A percentile compares a stretch with the other conserved stretches of the same genome.
Conservation (phyloP, 768 basidiomycete genomes). For the Imleria badia region DNA sequence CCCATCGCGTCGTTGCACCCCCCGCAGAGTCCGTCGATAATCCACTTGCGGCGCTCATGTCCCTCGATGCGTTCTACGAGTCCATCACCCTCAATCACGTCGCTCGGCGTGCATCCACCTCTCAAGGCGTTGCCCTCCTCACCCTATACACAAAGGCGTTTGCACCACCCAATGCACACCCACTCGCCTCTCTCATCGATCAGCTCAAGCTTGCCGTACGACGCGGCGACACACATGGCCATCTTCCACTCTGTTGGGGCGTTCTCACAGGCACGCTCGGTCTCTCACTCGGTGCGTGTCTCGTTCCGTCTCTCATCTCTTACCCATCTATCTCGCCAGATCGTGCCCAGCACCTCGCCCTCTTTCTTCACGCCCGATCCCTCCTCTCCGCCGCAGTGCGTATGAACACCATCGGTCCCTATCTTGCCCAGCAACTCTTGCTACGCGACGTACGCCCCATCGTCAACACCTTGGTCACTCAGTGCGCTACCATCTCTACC, state of each 20-base stretch:
- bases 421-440: slow-evolving; percentile 85
- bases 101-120: slow-evolving; percentile 78
- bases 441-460: slow-evolving; percentile 69
- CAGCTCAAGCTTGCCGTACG: slow-evolving; percentile 68
- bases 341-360: slow-evolving; percentile 80
- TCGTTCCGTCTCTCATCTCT: not conserved
- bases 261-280: slow-evolving; percentile 76
- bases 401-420: slow-evolving; percentile 90
- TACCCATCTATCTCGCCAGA: slow-evolving; percentile 46
- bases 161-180: slow-evolving; percentile 42
- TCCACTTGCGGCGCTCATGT: slow-evolving; percentile 44
- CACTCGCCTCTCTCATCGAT: slow-evolving; percentile 48
- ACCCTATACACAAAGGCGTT: slow-evolving; percentile 86
- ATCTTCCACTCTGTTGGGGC: slow-evolving; percentile 92
- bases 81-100: slow-evolving; percentile 89
- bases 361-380: slow-evolving; percentile 90
- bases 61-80: slow-evolving; percentile 79
- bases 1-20: slow-evolving; percentile 45
- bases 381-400: slow-evolving; percentile 91
- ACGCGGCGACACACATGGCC: slow-evolving; percentile 66
- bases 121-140: slow-evolving; percentile 91
- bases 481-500: slow-evolving; percentile 50
- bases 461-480: slow-evolving; percentile 52
- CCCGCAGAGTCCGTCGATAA: slow-evolving; percentile 16
- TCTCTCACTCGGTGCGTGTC: slow-evolving; percentile 59